Percentiles rank a stretch among this genome's conserved stretches.
phyloP scores from a whole-genome alignment of 345 rosid genomes.

The Sonneratia caseolaris region DNA sequence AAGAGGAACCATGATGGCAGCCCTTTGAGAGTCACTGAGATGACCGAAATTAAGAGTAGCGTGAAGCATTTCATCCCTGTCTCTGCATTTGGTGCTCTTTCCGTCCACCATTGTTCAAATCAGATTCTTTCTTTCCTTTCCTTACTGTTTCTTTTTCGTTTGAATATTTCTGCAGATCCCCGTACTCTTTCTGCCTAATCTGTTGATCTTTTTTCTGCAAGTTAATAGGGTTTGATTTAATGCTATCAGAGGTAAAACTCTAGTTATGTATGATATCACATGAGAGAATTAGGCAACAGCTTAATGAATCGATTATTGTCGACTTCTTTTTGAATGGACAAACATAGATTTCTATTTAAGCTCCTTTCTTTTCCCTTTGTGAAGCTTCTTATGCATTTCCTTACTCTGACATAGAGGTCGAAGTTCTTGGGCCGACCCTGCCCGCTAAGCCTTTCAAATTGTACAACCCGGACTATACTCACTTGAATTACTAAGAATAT shows the following conservation, averaged over 20 bases:
- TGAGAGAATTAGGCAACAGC: neutral
- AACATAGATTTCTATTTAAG: neutral
- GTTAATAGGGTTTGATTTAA: neutral
- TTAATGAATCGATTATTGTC: neutral
- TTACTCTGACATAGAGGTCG: neutral
- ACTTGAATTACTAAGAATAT: too few relatives aligned
- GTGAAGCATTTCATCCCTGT: neutral
- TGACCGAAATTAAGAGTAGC: too few relatives aligned
- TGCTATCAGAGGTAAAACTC: neutral
- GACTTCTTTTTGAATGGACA: neutral
- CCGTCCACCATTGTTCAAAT: neutral
- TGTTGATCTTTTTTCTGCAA: neutral
- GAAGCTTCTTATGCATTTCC: neutral
- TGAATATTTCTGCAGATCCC: neutral
- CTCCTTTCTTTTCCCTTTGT: too few relatives aligned
- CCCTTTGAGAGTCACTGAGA: slow-evolving; percentile 5
- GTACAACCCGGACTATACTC: too few relatives aligned
- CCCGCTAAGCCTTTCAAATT: too few relatives aligned
- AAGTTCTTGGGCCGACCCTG: too few relatives aligned
- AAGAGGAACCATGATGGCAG: slow-evolving; percentile 30
- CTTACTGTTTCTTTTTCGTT: neutral
- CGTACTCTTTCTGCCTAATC: too few relatives aligned
- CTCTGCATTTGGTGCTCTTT: neutral
- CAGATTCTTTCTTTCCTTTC: neutral
- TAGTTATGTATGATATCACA: neutral